These are phyloP conservation scores for Blastocystis sp. DNA, from an alignment of 352 stramenopile genomes.

Conservation along the genomic window DNA sequence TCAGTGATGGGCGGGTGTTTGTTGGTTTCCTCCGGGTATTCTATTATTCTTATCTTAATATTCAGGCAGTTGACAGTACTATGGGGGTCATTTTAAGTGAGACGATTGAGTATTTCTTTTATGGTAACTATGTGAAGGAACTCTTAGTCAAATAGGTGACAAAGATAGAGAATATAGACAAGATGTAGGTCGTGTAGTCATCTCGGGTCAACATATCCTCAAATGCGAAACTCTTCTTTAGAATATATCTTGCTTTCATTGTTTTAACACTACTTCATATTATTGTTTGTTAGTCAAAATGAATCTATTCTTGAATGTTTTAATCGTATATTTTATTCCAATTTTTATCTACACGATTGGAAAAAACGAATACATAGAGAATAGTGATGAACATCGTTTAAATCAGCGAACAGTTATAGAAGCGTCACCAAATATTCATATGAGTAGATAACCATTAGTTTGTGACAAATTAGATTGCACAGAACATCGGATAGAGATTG, in stretches of 20 bases:
- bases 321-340: slow-evolving; percentile 28
- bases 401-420: background rate
- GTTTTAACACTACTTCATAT: background rate
- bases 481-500: background rate
- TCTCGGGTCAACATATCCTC: background rate
- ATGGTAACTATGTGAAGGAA: background rate
- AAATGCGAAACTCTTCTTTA: slow-evolving; percentile 25
- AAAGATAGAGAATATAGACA: background rate
- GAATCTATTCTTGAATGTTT: slow-evolving; percentile 28
- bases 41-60: background rate
- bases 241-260: background rate
- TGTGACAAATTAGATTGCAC: slow-evolving; percentile 35
- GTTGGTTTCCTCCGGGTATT: background rate
- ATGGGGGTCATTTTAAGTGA: background rate
- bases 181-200: slow-evolving; percentile 1
- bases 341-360: slow-evolving; percentile 30
- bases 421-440: background rate
- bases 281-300: background rate
- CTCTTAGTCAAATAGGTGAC: background rate
- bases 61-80: background rate
- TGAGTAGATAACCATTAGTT: background rate
- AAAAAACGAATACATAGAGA: slow-evolving; percentile 56
- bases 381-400: background rate
- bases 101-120: background rate
- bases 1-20: slow-evolving; percentile 32